Conservation (phyloP, 164 flowering plant species). For the Litsea cubeba region DNA sequence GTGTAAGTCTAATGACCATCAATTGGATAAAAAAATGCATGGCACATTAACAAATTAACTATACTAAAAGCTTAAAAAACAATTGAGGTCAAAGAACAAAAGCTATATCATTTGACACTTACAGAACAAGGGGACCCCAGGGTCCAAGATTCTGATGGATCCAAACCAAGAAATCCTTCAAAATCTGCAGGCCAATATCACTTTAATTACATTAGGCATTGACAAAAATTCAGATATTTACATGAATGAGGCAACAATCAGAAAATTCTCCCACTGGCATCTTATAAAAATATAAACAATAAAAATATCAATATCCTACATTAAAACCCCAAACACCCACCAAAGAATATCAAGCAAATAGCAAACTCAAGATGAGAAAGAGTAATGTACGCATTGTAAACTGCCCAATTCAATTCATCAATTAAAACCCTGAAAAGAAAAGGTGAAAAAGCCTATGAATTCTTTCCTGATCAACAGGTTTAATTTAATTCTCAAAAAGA, state of each 20-base stretch:
- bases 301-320: neutral
- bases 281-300: neutral
- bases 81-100: neutral
- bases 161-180: slow-evolving; percentile 80
- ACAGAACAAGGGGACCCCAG: slow-evolving; percentile 92
- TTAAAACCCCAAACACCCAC: neutral
- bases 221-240: neutral
- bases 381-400: neutral
- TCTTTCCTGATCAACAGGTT: too few relatives aligned
- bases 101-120: slow-evolving; percentile 27
- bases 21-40: neutral
- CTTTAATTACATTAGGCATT: neutral
- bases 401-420: neutral
- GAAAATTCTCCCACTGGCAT: neutral
- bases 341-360: neutral
- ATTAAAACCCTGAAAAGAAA: neutral
- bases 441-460: too few relatives aligned
- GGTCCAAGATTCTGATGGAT: slow-evolving; percentile 69
- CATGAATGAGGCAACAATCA: neutral
- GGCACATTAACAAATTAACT: too few relatives aligned
- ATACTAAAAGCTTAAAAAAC: too few relatives aligned
- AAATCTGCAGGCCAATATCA: slow-evolving; percentile 36
- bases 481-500: too few relatives aligned
- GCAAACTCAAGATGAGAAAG: neutral
- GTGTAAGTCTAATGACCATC: too few relatives aligned